Percentiles rank a stretch among this genome's conserved stretches.
These are phyloP conservation scores for Nannochloropsis gaditana DNA, from an alignment of 108 stramenopile genomes.

Conservation along the genomic window DNA sequence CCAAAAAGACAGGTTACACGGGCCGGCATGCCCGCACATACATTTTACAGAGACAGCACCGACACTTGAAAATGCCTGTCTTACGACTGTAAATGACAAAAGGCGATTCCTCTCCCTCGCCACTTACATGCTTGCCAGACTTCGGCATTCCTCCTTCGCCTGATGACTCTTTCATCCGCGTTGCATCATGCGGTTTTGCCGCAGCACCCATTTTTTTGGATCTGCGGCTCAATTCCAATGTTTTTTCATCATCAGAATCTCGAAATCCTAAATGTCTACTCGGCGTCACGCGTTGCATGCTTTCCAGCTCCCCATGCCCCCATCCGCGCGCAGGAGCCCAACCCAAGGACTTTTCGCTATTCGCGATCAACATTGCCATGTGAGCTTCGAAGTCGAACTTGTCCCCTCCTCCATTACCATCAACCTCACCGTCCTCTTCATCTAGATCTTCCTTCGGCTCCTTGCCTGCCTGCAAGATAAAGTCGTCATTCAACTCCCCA, in stretches of 20 bases:
- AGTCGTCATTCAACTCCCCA: conserved; percentile 92
- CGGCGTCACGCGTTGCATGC: conserved; percentile 26
- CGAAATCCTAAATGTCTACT: conserved; percentile 37
- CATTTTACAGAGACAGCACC: too few relatives aligned
- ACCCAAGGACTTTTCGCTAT: conserved; percentile 54
- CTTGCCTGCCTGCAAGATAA: conserved; percentile 73
- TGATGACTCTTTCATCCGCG: too few relatives aligned
- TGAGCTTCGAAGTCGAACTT: conserved; percentile 90
- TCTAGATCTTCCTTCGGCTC: conserved; percentile 44
- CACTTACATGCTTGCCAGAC: too few relatives aligned
- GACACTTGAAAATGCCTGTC: too few relatives aligned
- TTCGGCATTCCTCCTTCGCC: too few relatives aligned
- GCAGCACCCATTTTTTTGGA: not conserved
- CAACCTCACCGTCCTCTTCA: conserved; percentile 38
- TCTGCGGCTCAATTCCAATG: not conserved
- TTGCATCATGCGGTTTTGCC: too few relatives aligned
- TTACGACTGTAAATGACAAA: too few relatives aligned
- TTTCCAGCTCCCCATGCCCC: not conserved
- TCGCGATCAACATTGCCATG: conserved; percentile 74
- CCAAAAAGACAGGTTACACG: too few relatives aligned
- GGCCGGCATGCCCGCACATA: too few relatives aligned
- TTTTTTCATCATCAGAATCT: conserved; percentile 49
- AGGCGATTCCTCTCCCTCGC: too few relatives aligned
- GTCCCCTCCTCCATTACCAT: conserved; percentile 41
- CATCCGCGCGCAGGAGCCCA: conserved; percentile 15